Evolutionary conservation across 257 asterid species (phyloP).

Genomic region (Nicotiana sylvestris): DNA sequence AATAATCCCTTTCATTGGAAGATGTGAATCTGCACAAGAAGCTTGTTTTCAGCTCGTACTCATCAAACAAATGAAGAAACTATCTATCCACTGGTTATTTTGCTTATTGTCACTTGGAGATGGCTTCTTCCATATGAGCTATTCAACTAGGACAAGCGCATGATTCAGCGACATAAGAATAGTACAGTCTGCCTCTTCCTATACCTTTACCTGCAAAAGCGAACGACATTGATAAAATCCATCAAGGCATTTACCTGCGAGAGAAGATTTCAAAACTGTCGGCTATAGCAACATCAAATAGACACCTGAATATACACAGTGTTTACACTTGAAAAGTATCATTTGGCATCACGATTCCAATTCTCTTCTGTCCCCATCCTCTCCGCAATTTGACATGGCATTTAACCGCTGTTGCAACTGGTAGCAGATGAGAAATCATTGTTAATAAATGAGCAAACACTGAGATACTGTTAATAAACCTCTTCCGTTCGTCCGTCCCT

Average conservation of each 20-base stretch:
- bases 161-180: constrained; percentile 14
- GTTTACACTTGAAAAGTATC: constrained; percentile 26
- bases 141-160: constrained; percentile 3
- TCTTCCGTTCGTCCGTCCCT: background rate
- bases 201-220: constrained; percentile 7
- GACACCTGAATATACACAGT: constrained; percentile 49
- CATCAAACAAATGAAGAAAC: constrained; percentile 13
- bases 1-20: background rate
- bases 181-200: constrained; percentile 11
- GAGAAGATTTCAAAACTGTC: background rate
- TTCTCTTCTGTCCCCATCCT: constrained; percentile 57
- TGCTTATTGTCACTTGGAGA: constrained; percentile 1
- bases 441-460: background rate
- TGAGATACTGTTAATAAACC: background rate
- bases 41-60: constrained; percentile 18
- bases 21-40: constrained; percentile 15
- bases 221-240: background rate
- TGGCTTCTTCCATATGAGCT: background rate
- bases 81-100: background rate
- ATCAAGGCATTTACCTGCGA: background rate
- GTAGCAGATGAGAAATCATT: constrained; percentile 15
- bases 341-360: constrained; percentile 50
- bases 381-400: constrained; percentile 45
- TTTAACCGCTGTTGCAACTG: constrained; percentile 80
- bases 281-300: background rate